Percentiles rank a stretch among this genome's conserved stretches.
Conservation (phyloP, 441 rosid genomes). For the Populus tomentosa region DNA sequence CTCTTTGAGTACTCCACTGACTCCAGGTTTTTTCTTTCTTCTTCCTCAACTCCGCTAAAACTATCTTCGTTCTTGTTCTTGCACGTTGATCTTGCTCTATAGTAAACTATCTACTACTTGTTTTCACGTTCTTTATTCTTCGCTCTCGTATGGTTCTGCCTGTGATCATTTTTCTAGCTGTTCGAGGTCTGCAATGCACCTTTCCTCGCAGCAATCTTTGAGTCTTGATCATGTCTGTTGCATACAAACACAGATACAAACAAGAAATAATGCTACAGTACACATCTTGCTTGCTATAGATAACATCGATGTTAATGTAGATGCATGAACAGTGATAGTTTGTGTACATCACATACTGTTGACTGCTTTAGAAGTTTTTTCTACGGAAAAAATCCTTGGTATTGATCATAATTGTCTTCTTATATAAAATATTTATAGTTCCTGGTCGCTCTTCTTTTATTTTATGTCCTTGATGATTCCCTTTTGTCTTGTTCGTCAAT, state of each 20-base stretch:
- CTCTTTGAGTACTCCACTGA: slow-evolving; percentile 69
- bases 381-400: not conserved
- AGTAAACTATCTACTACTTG: not conserved
- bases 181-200: not conserved
- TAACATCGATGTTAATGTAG: not conserved
- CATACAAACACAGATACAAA: not conserved
- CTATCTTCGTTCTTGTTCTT: not conserved
- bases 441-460: not conserved
- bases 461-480: not conserved
- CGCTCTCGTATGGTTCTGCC: not conserved
- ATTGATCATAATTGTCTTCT: not conserved
- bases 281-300: not conserved
- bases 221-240: not conserved
- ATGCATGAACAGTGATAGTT: not conserved
- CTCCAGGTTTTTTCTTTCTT: slow-evolving; percentile 39
- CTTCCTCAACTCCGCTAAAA: not conserved
- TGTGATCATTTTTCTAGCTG: not conserved
- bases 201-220: not conserved
- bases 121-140: not conserved
- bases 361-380: not conserved
- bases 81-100: slow-evolving; percentile 3
- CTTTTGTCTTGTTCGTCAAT: not conserved
- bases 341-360: not conserved
- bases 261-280: not conserved
- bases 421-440: not conserved